These are phyloP conservation scores for Fusarium pininemorale DNA, from an alignment of 2,329 filamentous ascomycete species.

Conservation along the genomic window DNA sequence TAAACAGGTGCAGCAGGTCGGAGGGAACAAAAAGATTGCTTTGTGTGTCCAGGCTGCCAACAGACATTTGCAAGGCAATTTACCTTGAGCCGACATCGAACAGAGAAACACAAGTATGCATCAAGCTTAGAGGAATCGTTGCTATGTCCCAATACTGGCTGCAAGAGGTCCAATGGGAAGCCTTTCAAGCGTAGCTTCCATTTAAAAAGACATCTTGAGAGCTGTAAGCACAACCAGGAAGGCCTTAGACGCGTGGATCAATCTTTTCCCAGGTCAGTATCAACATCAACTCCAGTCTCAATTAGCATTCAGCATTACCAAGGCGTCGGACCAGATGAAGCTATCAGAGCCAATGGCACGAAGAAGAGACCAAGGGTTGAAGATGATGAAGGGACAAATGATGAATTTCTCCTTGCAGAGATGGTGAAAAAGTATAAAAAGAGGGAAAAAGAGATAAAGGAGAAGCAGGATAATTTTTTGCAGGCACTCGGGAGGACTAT, in stretches of 20 bases:
- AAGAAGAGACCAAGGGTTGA: not conserved
- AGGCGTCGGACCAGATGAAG: not conserved
- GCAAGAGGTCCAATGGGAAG: not conserved
- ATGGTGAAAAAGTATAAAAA: not conserved
- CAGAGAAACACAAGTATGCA: not conserved
- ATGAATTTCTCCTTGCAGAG: not conserved
- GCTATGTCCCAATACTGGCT: accelerated
- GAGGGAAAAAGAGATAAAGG: accelerated
- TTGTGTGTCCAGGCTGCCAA: not conserved
- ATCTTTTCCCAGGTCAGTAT: accelerated
- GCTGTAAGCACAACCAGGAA: accelerated
- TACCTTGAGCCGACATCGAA: accelerated
- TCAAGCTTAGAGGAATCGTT: not conserved
- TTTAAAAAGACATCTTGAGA: not conserved
- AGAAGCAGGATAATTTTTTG: accelerated
- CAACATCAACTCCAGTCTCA: not conserved
- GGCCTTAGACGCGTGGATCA: accelerated
- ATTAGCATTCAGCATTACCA: not conserved
- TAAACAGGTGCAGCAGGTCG: accelerated
- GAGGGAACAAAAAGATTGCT: accelerated
- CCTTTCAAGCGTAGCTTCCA: not conserved
- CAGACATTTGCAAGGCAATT: not conserved
- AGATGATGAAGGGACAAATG: not conserved
- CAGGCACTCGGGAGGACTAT: accelerated
- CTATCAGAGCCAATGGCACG: no score